Percentiles rank a stretch among this genome's conserved stretches.
Evolutionary conservation across 1,284 basidiomycete genomes (phyloP).

Genomic region (Heterobasidion irregulare): DNA sequence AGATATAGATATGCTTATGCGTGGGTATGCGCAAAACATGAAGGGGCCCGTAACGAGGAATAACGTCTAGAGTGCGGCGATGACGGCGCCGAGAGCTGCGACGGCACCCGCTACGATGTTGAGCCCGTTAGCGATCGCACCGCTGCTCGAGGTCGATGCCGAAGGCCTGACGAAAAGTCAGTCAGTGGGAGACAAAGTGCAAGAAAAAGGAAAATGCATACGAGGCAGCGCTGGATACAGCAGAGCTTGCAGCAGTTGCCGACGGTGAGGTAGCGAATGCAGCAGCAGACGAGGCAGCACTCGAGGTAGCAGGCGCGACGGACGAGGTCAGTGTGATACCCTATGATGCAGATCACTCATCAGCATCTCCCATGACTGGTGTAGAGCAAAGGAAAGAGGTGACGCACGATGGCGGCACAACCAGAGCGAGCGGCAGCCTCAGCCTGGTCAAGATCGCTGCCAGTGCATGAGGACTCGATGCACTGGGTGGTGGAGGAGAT

Average conservation of each 20-base stretch:
- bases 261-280: not conserved
- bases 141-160: not conserved
- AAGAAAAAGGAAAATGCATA: not conserved
- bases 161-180: not conserved
- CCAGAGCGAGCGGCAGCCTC: conserved; percentile 31
- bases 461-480: conserved; percentile 34
- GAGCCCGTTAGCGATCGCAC: not conserved
- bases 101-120: not conserved
- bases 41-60: not conserved
- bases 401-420: conserved; percentile 44
- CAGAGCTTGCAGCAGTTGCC: not conserved
- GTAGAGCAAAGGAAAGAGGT: not conserved
- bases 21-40: not conserved
- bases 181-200: not conserved
- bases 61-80: not conserved
- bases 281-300: not conserved
- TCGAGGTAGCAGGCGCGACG: not conserved
- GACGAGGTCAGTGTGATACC: conserved; percentile 3
- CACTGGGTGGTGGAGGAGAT: conserved; percentile 37
- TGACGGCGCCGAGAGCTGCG: not conserved
- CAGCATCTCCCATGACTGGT: not conserved
- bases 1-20: not conserved
- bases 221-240: not conserved
- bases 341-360: not conserved
- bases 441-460: conserved; percentile 39